A percentile compares a stretch with the other conserved stretches of the same genome.
These are phyloP conservation scores for Xylaria sp. DNA, from an alignment of 2,329 filamentous ascomycete species.

Conservation along the genomic window DNA sequence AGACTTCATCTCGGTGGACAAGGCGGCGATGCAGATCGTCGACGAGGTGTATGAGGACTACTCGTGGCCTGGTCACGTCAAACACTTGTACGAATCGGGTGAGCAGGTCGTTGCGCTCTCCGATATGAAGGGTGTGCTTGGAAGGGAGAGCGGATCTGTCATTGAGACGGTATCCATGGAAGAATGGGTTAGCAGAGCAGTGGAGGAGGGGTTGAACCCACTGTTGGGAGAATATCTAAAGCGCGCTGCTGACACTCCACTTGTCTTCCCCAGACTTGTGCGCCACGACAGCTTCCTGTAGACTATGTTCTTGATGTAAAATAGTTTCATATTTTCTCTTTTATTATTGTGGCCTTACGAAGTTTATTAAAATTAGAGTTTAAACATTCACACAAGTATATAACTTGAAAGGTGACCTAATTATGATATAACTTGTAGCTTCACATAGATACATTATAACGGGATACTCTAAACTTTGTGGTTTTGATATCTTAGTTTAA, in stretches of 20 bases:
- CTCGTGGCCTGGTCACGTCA: slow-evolving; percentile 32
- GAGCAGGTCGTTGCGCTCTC: slow-evolving; percentile 25
- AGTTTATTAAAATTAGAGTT: no score
- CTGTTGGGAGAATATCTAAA: slow-evolving; percentile 31
- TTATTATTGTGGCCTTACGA: background rate
- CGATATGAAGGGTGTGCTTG: slow-evolving; percentile 27
- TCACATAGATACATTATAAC: no score
- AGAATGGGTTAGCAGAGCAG: slow-evolving; percentile 29
- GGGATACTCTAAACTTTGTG: no score
- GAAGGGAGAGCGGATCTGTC: slow-evolving; percentile 19
- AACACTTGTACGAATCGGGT: slow-evolving; percentile 34
- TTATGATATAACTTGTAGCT: no score
- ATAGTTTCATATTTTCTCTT: background rate
- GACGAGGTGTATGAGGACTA: slow-evolving; percentile 37
- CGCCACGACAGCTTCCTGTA: slow-evolving; percentile 32
- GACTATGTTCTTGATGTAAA: background rate
- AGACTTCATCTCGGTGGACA: slow-evolving; percentile 30
- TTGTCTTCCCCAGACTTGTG: slow-evolving; percentile 30
- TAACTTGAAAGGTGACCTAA: no score
- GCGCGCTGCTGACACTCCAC: slow-evolving; percentile 4
- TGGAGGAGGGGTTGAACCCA: slow-evolving; percentile 27
- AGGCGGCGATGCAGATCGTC: slow-evolving; percentile 29
- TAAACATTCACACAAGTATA: no score
- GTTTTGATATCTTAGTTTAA: no score
- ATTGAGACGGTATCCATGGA: slow-evolving; percentile 23